Percentiles rank a stretch among this genome's conserved stretches.
phyloP scores from a whole-genome alignment of 306 rosid genomes.

The Quercus ilex region DNA sequence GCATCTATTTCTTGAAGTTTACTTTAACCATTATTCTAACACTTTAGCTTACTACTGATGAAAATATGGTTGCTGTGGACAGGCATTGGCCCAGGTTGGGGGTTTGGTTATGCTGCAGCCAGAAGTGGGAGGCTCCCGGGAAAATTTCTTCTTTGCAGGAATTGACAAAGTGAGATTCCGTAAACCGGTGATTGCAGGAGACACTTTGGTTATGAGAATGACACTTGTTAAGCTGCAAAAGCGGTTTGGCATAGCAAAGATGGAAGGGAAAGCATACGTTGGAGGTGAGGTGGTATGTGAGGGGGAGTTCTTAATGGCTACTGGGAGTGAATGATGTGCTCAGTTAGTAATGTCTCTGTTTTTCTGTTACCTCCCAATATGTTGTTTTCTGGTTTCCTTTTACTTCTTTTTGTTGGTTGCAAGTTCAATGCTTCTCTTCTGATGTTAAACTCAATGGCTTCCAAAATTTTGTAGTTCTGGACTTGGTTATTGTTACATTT shows the following conservation, averaged over 20 bases:
- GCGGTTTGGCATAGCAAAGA: constrained; percentile 89
- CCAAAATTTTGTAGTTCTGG: not conserved
- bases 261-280: constrained; percentile 95
- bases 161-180: constrained; percentile 90
- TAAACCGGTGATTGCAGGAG: constrained; percentile 89
- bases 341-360: not conserved
- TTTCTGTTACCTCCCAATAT: not conserved
- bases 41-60: not conserved
- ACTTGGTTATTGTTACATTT: not conserved
- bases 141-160: constrained; percentile 89
- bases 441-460: not conserved
- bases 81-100: constrained; percentile 99
- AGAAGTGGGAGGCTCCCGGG: constrained; percentile 86
- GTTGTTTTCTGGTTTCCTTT: not conserved
- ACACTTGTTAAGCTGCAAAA: constrained; percentile 78
- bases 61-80: constrained; percentile 17
- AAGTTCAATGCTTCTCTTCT: not conserved
- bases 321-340: constrained; percentile 37
- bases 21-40: not conserved
- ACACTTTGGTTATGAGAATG: constrained; percentile 94
- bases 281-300: constrained; percentile 96
- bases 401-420: not conserved
- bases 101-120: constrained; percentile 95
- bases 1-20: not conserved
- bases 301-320: constrained; percentile 87